Evolutionary conservation across 2,329 filamentous ascomycete genomes (phyloP), one percentile per base, ranked within the genome.

Genomic region (Talaromyces albobiverticillius): DNA sequence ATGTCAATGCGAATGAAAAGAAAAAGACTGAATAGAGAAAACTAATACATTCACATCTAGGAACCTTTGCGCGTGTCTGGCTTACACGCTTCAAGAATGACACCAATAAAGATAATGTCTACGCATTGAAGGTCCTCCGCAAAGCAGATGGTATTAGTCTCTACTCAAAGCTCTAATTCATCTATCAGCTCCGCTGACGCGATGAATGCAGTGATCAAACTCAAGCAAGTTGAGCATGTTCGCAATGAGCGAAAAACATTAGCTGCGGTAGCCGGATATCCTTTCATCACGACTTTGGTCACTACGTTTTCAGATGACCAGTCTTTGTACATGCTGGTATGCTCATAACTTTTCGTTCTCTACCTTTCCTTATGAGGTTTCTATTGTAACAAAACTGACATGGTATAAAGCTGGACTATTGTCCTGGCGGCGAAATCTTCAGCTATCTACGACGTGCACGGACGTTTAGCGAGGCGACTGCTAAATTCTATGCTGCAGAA

Each of bases 181-280:
- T n/a, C n/a, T n/a, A n/a, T 20, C n/a, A 38, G 16, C 16, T 20
- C 18, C 18, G 36, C 47, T 16, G 25, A 8, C 25, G 23, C 14
- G 18, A 36, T 49, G 14, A 6, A 38, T 22, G 5, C 56, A 78
- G 77, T 79, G 51, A 76, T 79, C 63, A 82, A 83, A 55, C 71
- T 86, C 62, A 86, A 87, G 74, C 84, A 87, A 64, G 82, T 87
- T 58, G 84, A 86, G 71, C 84, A 86, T 71, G 83, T 86, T 46
- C 80, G 82, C 59, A 86, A 86, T 70, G 84, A 87, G 72, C 79
- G 83, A 61, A 84, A 82, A 61, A 79, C 84, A 32, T 79, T 87
- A 18, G 79, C 80, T 31, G 79, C 80, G 34, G 83, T 86, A 36
- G 79, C 82, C 31, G 84, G 82, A 3, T 81, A 86, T 60, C 84